A percentile compares a stretch with the other conserved stretches of the same genome.
Evolutionary conservation across 1,284 basidiomycete species (phyloP).

Genomic region (Anthracocystis walkeri): DNA sequence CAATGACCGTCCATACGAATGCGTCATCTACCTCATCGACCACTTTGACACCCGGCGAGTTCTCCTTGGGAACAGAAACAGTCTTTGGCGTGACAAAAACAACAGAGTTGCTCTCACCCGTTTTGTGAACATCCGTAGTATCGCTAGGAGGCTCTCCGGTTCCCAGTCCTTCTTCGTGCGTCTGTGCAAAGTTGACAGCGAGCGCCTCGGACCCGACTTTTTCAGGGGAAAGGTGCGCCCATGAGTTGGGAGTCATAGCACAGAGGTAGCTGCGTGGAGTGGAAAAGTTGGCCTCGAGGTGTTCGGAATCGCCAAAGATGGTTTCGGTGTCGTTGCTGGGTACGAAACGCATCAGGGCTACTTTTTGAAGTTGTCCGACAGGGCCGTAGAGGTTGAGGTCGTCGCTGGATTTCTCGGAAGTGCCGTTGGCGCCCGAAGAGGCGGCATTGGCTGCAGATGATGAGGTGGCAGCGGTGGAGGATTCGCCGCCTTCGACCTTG

Average conservation of each 20-base stretch:
- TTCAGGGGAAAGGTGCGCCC: slow-evolving; percentile 26
- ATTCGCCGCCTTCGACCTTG: slow-evolving; percentile 39
- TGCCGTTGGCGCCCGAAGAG: slow-evolving; percentile 6
- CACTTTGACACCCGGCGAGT: slow-evolving; percentile 75
- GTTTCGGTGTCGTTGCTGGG: slow-evolving; percentile 46
- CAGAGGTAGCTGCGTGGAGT: slow-evolving; percentile 49
- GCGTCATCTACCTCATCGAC: slow-evolving; percentile 92
- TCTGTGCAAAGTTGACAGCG: slow-evolving; percentile 77
- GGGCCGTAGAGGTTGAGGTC: slow-evolving; percentile 76
- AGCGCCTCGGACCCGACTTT: slow-evolving; percentile 29
- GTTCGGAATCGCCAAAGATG: slow-evolving; percentile 43
- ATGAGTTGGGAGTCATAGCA: slow-evolving; percentile 18
- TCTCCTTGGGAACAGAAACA: slow-evolving; percentile 78
- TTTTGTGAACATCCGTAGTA: slow-evolving; percentile 72
- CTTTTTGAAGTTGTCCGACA: slow-evolving; percentile 95
- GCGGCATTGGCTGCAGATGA: not conserved
- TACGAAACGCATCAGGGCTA: slow-evolving; percentile 82
- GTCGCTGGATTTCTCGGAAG: slow-evolving; percentile 22
- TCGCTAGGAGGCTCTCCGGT: slow-evolving; percentile 69
- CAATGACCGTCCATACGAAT: slow-evolving; percentile 93
- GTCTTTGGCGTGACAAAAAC: slow-evolving; percentile 81
- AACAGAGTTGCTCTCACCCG: slow-evolving; percentile 79
- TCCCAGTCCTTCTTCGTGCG: slow-evolving; percentile 83
- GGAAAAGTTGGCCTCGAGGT: slow-evolving; percentile 51
- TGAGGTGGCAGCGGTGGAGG: not conserved